Percentiles rank a stretch among this genome's conserved stretches.
phyloP scores from a whole-genome alignment of 2,329 filamentous ascomycete species.

The Dothideomycetes sp. region DNA sequence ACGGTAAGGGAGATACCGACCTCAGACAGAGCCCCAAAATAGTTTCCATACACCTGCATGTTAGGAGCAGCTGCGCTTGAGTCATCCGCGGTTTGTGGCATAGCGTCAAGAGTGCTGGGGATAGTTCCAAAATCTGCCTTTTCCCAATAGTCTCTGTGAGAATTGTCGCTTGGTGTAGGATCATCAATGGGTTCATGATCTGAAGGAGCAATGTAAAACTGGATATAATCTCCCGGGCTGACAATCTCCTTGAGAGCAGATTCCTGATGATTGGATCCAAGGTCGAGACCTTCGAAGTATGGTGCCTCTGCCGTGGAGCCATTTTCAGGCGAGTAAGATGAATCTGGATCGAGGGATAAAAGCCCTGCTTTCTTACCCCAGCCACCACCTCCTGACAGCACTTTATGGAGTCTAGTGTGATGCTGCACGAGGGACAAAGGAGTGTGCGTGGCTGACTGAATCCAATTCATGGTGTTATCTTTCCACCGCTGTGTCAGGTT shows the following conservation, averaged over 20 bases:
- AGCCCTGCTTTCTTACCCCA: slow-evolving; percentile 75
- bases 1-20: slow-evolving; percentile 40
- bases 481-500: slow-evolving; percentile 4
- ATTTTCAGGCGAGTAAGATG: slow-evolving; percentile 37
- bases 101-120: slow-evolving; percentile 32
- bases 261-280: slow-evolving; percentile 21
- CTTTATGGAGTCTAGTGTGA: slow-evolving; percentile 32
- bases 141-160: slow-evolving; percentile 13
- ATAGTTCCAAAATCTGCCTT: slow-evolving; percentile 27
- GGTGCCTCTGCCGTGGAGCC: slow-evolving; percentile 42
- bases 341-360: slow-evolving; percentile 65
- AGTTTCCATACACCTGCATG: slow-evolving; percentile 16
- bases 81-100: slow-evolving; percentile 3
- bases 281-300: slow-evolving; percentile 28
- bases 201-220: slow-evolving; percentile 47
- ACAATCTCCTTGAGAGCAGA: slow-evolving; percentile 41
- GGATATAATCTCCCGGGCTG: slow-evolving; percentile 52
- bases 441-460: neutral
- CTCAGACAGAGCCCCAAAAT: slow-evolving; percentile 55
- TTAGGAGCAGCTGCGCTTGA: slow-evolving; percentile 9
- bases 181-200: slow-evolving; percentile 22
- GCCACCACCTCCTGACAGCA: slow-evolving; percentile 70
- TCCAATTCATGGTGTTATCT: neutral
- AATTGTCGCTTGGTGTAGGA: neutral
- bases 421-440: slow-evolving; percentile 4